Evolutionary conservation across 1,139 yeast genomes (phyloP).

Genomic region (Nakaseomyces kungkrabaensis): DNA sequence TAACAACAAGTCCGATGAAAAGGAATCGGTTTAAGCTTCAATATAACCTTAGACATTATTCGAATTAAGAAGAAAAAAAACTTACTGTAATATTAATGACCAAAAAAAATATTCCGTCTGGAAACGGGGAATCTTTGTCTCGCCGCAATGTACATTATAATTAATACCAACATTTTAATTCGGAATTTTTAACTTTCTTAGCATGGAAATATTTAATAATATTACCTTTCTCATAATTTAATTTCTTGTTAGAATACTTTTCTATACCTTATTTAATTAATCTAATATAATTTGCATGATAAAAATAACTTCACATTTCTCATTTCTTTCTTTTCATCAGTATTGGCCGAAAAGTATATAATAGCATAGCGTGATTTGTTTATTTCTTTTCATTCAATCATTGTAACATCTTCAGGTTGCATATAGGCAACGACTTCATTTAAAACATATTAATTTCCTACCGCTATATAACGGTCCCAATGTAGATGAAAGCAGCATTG

Average conservation of each 20-base stretch:
- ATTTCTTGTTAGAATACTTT: background rate
- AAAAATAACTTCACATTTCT: background rate
- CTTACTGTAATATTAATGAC: background rate
- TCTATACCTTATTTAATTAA: background rate
- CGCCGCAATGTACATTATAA: background rate
- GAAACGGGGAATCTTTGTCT: background rate
- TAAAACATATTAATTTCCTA: too few species aligned
- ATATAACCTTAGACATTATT: background rate
- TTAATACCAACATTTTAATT: background rate
- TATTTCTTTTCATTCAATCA: too few species aligned
- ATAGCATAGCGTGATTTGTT: too few species aligned
- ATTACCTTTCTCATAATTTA: background rate
- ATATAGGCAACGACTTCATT: too few species aligned
- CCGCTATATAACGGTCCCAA: too few species aligned
- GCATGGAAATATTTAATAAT: background rate
- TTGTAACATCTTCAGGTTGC: too few species aligned
- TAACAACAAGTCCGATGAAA: constrained; percentile 1
- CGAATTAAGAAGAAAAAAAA: background rate
- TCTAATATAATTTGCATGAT: background rate
- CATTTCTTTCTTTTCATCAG: background rate
- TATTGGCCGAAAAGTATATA: too few species aligned
- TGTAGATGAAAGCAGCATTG: too few species aligned
- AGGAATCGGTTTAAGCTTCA: background rate
- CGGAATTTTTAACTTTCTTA: background rate
- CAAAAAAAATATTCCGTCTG: background rate